A percentile compares a stretch with the other conserved stretches of the same genome.
These are phyloP conservation scores for Psilocybe azurescens DNA, from an alignment of 768 basidiomycete species.

Conservation along the genomic window DNA sequence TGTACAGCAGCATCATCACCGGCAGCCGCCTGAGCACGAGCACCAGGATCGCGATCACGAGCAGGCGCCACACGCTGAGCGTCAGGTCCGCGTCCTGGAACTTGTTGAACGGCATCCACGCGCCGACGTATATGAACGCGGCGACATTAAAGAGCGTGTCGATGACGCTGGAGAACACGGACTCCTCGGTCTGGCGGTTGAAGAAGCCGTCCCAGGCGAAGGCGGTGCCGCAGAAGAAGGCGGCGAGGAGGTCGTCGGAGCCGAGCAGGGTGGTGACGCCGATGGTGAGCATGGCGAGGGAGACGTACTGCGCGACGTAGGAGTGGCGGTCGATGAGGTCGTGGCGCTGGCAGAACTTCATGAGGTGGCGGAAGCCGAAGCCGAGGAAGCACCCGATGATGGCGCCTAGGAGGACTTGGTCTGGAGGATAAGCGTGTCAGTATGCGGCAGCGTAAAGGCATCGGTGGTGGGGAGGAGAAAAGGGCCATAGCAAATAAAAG, in stretches of 20 bases:
- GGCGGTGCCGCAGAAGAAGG: slow-evolving; percentile 93
- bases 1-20: slow-evolving; percentile 81
- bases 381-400: slow-evolving; percentile 80
- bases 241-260: slow-evolving; percentile 92
- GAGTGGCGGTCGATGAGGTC: slow-evolving; percentile 93
- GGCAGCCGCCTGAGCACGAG: slow-evolving; percentile 86
- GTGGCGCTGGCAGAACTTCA: slow-evolving; percentile 90
- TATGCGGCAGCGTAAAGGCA: neutral
- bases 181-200: slow-evolving; percentile 92
- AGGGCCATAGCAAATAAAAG: neutral
- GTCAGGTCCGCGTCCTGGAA: slow-evolving; percentile 73
- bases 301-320: slow-evolving; percentile 91
- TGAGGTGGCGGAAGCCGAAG: slow-evolving; percentile 81
- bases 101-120: slow-evolving; percentile 92
- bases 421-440: slow-evolving; percentile 42
- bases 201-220: slow-evolving; percentile 98
- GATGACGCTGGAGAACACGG: slow-evolving; percentile 95
- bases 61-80: slow-evolving; percentile 81
- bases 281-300: slow-evolving; percentile 82
- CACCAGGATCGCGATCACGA: slow-evolving; percentile 84
- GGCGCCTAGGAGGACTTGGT: slow-evolving; percentile 79
- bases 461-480: no score
- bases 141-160: slow-evolving; percentile 96
- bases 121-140: slow-evolving; percentile 94
- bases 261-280: slow-evolving; percentile 87